These are phyloP conservation scores for Eucalyptus cloeziana DNA, from an alignment of 345 rosid genomes.

Conservation along the genomic window DNA sequence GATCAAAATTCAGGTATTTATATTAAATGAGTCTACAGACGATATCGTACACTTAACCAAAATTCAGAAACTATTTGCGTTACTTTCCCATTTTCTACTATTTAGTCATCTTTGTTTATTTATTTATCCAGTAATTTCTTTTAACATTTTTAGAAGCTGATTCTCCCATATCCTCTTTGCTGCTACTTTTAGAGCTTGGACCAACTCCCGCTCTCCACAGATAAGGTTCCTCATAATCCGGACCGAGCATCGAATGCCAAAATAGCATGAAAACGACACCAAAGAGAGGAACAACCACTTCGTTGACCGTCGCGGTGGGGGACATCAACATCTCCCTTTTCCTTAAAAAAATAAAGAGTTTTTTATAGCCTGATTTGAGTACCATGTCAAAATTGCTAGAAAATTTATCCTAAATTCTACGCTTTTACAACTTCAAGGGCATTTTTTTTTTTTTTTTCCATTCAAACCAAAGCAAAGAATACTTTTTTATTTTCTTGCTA, in stretches of 20 bases:
- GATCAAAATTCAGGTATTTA: accelerated
- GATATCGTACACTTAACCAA: accelerated
- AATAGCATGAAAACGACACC: background rate
- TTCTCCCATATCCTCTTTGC: background rate
- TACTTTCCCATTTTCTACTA: accelerated
- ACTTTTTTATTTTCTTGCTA: background rate
- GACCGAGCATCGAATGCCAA: background rate
- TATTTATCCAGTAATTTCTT: background rate
- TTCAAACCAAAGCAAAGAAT: background rate
- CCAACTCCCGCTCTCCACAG: background rate
- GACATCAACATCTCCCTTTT: background rate
- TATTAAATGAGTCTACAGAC: accelerated
- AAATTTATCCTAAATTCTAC: background rate
- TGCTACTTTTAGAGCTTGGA: background rate
- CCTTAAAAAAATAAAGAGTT: background rate
- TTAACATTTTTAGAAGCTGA: background rate
- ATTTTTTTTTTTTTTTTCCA: background rate
- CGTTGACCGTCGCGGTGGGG: background rate
- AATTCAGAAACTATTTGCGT: accelerated
- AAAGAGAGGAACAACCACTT: background rate
- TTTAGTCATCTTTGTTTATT: background rate
- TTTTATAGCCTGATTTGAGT: background rate
- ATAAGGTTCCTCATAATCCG: background rate
- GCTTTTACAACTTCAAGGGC: background rate
- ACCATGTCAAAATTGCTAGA: background rate